Evolutionary conservation across 129 eudicot genomes (phyloP).

Genomic region (carrot (Daucus carota)): DH1_v3.0 NC_030381.2:19403501-19404000

Average conservation of each 20-base stretch:
- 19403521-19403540: constrained; percentile 26
- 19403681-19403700: constrained; percentile 11
- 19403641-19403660: constrained; percentile 22
- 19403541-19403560: constrained; percentile 13
- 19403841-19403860: neutral
- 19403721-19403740: constrained; percentile 10
- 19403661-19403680: constrained; percentile 15
- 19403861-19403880: no score
- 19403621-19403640: constrained; percentile 5
- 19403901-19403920: no score
- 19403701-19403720: constrained; percentile 13
- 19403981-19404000: no score
- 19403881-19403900: no score
- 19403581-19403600: constrained; percentile 20
- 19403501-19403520: constrained; percentile 17
- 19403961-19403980: no score
- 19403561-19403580: constrained; percentile 16
- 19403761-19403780: neutral
- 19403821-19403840: neutral
- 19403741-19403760: neutral
- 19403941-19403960: no score
- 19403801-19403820: no score
- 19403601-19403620: constrained; percentile 16
- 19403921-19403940: no score
- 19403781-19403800: no score